Evolutionary conservation across 106 monocot genomes (phyloP), one percentile per base, ranked within the genome.

Genomic region (Allium fistulosum): DNA sequence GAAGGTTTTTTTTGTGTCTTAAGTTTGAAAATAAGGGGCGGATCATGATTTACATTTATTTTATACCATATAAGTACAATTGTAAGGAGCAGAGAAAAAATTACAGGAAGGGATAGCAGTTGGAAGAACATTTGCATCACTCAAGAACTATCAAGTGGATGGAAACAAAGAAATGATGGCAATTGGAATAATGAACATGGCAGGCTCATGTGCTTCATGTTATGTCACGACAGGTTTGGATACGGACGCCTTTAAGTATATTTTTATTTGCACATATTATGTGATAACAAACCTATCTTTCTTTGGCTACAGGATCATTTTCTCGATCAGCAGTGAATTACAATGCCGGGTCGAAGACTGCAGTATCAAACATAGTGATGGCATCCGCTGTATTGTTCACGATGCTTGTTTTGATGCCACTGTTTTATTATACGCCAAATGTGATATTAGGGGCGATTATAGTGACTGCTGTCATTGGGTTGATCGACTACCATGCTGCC

Each of bases 101-200:
- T 72, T 59, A 27, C 75, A 94, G 94, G 94, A 94, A 78, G 94
- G 94, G 14, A 87, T 94, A 74, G 94, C 94, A 27, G 94, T 94
- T n/a, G 94, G 90, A 49, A 90, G 94, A 75, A 94, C 90, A 56
- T 94, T 94, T 75, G 94, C 94, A 26, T 94, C 94, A 56, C 68
- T 94, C 9, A 94, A 90, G 58, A 94, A 87, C 63, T 94, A 94
- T 69, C 90, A 87, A 69, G 74, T 94, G 9, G 94, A 94, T 72
- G 94, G 94, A 45, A 94, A 94, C 80, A 94, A 94, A 77, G 94
- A 94, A 78, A 94, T 94, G 94, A 84, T 90, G 84, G 94, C 90
- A 53, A 90, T 94, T 16, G 94, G 94, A 8, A 46, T 90, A 27
- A 94, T 94, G 94, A 94, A 94, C 94, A 90, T 94, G 77, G 84